Evolutionary conservation across 2,329 filamentous ascomycete genomes (phyloP).

Genomic region (Calonectria pseudoturangicola): DNA sequence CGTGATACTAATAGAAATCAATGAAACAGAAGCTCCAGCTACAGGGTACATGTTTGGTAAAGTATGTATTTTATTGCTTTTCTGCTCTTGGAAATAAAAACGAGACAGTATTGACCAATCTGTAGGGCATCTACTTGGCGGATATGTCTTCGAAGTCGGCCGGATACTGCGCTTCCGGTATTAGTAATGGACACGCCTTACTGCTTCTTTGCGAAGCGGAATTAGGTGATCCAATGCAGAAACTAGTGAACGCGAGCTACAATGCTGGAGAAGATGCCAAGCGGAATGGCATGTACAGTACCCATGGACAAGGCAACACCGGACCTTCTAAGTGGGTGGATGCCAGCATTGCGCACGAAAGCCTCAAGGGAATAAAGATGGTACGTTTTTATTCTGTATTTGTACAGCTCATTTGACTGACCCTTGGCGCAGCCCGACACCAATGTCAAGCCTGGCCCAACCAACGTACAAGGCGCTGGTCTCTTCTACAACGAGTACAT

Average conservation of each 20-base stretch:
- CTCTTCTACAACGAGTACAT: conserved; percentile 86
- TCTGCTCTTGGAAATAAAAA: too few species aligned
- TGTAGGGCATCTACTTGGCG: conserved; percentile 87
- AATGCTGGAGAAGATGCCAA: conserved; percentile 79
- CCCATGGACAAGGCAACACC: conserved; percentile 80
- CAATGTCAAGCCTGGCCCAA: conserved; percentile 66
- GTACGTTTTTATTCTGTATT: conserved; percentile 64
- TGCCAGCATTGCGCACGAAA: conserved; percentile 78
- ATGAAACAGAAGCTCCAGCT: conserved; percentile 78
- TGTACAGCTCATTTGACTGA: conserved; percentile 33
- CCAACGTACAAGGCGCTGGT: conserved; percentile 65
- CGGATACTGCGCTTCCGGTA: conserved; percentile 80
- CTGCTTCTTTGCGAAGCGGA: conserved; percentile 88
- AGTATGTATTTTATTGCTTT: too few species aligned
- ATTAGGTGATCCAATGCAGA: conserved; percentile 84
- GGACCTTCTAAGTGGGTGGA: conserved; percentile 85
- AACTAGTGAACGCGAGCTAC: conserved; percentile 75
- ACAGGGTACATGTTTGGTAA: conserved; percentile 88
- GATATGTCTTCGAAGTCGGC: conserved; percentile 91
- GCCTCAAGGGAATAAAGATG: conserved; percentile 81
- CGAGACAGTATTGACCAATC: too few species aligned
- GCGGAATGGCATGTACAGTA: conserved; percentile 76
- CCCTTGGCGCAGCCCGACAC: conserved; percentile 68
- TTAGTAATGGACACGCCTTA: conserved; percentile 81
- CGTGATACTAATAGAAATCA: too few species aligned